Evolutionary conservation across 2,329 filamentous ascomycete species (phyloP).

Genomic region (Pleomassaria siparia): DNA sequence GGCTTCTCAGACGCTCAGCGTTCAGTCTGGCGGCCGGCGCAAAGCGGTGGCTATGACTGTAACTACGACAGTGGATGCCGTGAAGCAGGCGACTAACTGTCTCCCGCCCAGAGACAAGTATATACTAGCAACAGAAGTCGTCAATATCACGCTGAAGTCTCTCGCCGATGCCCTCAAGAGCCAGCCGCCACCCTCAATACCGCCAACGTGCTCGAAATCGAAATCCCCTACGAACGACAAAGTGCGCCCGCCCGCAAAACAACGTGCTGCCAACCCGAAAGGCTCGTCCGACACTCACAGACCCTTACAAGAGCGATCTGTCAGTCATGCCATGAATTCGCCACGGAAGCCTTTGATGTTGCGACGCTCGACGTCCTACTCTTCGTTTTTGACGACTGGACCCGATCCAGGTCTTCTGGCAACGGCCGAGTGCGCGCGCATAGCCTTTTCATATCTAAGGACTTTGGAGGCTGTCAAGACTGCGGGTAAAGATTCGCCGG

Average conservation of each 20-base stretch:
- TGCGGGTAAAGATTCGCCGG: conserved; percentile 57
- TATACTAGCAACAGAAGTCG: conserved; percentile 69
- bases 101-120: conserved; percentile 63
- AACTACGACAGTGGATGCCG: conserved; percentile 36
- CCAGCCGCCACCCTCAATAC: conserved; percentile 18
- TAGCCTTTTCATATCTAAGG: conserved; percentile 67
- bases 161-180: conserved; percentile 67
- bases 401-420: conserved; percentile 49
- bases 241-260: conserved; percentile 22
- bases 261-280: conserved; percentile 19
- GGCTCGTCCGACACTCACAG: conserved; percentile 53
- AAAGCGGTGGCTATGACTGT: conserved; percentile 35
- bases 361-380: conserved; percentile 43
- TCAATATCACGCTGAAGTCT: conserved; percentile 70
- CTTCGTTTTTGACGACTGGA: conserved; percentile 25
- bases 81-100: conserved; percentile 34
- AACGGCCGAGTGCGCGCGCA: conserved; percentile 68
- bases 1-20: conserved; percentile 26
- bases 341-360: conserved; percentile 41
- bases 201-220: conserved; percentile 19
- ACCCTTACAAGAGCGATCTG: conserved; percentile 62
- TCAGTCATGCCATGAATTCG: conserved; percentile 63
- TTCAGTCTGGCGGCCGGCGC: conserved; percentile 23
- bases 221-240: conserved; percentile 29
- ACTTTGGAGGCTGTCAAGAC: conserved; percentile 55